Evolutionary conservation across 768 basidiomycete species (phyloP), one percentile per base, ranked within the genome.

Genomic region (Lactarius evosmus): DNA sequence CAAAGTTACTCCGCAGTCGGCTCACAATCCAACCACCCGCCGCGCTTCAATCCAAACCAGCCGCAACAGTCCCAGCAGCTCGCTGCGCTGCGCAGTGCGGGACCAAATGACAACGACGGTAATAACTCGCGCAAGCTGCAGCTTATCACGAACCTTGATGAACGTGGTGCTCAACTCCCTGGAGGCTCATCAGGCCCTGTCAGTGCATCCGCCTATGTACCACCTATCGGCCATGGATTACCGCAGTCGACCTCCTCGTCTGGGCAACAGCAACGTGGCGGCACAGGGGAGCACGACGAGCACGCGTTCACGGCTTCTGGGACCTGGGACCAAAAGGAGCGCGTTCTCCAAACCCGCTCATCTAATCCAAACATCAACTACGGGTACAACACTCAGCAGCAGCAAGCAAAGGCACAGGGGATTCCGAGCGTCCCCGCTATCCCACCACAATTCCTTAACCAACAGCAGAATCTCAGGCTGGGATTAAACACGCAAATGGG

Each of bases 351-450:
- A 29, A 78, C 78, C 34, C 83, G 87, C 50, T 73, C 81, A 16
- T 90, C 89, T 44, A 91, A 87, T 73, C 80, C 88, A 17, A 93
- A 84, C 71, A 70, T 91, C 58, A 83, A 86, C 63, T 84, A 86
- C 63, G 78, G 80, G 2, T 87, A 87, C 55, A 56, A 41, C 14
- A 60, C 63, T 32, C 75, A 75, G 63, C 76, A 79, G 49, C 66
- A 66, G 27, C 60, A 68, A n/a, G 66, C 65, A 34, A 72, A 71
- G 63, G 78, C 75, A 11, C 69, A 73, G 38, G 69, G 70, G 32
- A 75, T 89, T 32, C 88, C 89, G 7, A 87, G 75, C 54, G 87
- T 91, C 7, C 90, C 91, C 2, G 77, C 85, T 36, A 86, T 92
- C 63, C 91, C 91, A 27, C 72, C 79, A 32, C 89, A 92, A 72